Conservation (phyloP, 2,329 filamentous ascomycete species). For the Helicocarpus griseus region DNA sequence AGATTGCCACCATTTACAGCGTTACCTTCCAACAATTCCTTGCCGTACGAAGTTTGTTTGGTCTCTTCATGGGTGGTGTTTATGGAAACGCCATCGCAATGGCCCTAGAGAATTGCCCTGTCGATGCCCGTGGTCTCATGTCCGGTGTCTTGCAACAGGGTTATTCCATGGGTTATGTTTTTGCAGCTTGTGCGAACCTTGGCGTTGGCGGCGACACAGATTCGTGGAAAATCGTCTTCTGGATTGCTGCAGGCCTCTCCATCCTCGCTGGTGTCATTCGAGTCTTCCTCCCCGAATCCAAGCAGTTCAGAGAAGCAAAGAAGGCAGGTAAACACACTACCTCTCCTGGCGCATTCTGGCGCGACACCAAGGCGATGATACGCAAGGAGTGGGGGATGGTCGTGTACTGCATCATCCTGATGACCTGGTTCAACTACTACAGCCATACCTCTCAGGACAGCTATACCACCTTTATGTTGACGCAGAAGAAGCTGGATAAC, state of each 20-base stretch:
- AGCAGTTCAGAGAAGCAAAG: conserved; percentile 64
- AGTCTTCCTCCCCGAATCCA: conserved; percentile 68
- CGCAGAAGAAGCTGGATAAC: conserved; percentile 59
- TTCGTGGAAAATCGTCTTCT: conserved; percentile 76
- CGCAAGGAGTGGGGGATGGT: conserved; percentile 64
- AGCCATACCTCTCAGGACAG: conserved; percentile 72
- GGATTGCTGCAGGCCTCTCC: conserved; percentile 78
- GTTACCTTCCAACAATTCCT: conserved; percentile 51
- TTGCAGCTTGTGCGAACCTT: conserved; percentile 45
- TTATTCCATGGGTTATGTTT: conserved; percentile 56
- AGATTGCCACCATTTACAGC: conserved; percentile 52
- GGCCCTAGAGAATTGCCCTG: conserved; percentile 53
- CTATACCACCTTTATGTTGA: conserved; percentile 72
- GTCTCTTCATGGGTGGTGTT: conserved; percentile 51
- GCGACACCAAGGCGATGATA: conserved; percentile 59
- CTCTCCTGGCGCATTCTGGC: conserved; percentile 49
- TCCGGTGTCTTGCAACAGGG: conserved; percentile 56
- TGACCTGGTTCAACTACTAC: conserved; percentile 68
- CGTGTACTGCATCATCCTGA: conserved; percentile 66
- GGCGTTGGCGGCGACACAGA: conserved; percentile 61
- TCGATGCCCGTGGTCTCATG: conserved; percentile 48
- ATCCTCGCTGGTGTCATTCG: conserved; percentile 73
- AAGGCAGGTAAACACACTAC: conserved; percentile 45
- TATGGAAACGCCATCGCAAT: conserved; percentile 54
- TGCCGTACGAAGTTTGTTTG: conserved; percentile 50